Conservation (phyloP, 345 rosid genomes). For the Firmiana major region DNA sequence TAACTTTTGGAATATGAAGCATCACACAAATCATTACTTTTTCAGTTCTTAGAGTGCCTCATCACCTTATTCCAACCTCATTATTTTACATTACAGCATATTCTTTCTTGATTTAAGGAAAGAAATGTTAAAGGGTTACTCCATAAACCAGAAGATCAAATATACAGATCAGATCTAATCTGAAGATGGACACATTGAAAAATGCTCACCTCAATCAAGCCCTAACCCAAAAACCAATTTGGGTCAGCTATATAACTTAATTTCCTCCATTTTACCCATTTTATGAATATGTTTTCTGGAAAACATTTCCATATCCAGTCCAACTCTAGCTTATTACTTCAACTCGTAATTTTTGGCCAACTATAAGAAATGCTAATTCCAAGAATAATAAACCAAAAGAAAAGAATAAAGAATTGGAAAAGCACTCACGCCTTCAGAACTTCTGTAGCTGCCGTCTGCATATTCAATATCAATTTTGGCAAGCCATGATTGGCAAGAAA, state of each 20-base stretch:
- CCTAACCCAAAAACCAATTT: background rate
- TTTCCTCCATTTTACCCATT: background rate
- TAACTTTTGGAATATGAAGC: background rate
- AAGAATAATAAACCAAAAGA: background rate
- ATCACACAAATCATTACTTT: constrained; percentile 3
- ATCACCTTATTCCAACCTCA: background rate
- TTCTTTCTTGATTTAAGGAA: background rate
- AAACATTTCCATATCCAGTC: background rate
- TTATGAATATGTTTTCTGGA: background rate
- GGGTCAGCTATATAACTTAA: background rate
- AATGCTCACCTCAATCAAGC: background rate
- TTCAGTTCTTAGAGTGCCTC: background rate
- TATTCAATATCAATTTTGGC: constrained; percentile 45
- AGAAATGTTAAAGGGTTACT: background rate
- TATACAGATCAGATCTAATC: background rate
- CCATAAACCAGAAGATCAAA: background rate
- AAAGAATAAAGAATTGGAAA: background rate
- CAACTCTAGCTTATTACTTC: background rate
- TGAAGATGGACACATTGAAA: background rate
- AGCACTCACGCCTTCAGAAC: constrained; percentile 64
- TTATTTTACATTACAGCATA: background rate
- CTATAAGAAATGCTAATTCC: background rate
- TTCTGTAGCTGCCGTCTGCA: constrained; percentile 67
- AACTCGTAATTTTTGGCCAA: background rate
- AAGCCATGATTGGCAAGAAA: constrained; percentile 70